These are phyloP conservation scores for Platismatia glauca DNA, from an alignment of 495 filamentous ascomycete species.

Conservation along the genomic window DNA sequence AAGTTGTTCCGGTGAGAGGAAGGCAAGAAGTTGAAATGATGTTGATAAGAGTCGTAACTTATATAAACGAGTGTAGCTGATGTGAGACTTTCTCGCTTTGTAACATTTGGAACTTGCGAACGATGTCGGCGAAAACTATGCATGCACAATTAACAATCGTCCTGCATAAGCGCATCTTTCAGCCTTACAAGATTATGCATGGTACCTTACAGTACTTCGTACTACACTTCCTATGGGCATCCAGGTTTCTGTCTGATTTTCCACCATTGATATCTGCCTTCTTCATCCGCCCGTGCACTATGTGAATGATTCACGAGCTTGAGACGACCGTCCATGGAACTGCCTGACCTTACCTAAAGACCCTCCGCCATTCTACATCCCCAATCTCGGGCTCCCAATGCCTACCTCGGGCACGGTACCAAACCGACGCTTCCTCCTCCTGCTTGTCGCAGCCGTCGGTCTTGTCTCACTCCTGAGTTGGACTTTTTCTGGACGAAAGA, in stretches of 20 bases:
- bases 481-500: constrained; percentile 4
- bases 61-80: too few relatives aligned
- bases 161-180: constrained; percentile 7
- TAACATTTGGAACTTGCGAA: too few relatives aligned
- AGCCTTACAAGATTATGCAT: neutral
- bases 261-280: neutral
- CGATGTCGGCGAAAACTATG: neutral
- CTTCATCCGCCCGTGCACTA: neutral
- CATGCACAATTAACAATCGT: neutral
- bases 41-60: too few relatives aligned
- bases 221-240: neutral
- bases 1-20: neutral
- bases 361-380: neutral
- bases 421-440: constrained; percentile 28
- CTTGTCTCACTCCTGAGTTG: constrained; percentile 20
- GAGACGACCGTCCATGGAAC: neutral
- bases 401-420: constrained; percentile 3
- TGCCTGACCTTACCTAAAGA: neutral
- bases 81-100: too few relatives aligned
- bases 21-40: neutral
- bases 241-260: neutral
- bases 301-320: neutral
- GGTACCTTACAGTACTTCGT: too few relatives aligned
- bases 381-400: neutral
- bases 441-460: constrained; percentile 21